A percentile compares a stretch with the other conserved stretches of the same genome.
These are phyloP conservation scores for Pseudognaphalium luteoalbum DNA, from an alignment of 129 eudicot genomes.

Conservation along the genomic window DNA sequence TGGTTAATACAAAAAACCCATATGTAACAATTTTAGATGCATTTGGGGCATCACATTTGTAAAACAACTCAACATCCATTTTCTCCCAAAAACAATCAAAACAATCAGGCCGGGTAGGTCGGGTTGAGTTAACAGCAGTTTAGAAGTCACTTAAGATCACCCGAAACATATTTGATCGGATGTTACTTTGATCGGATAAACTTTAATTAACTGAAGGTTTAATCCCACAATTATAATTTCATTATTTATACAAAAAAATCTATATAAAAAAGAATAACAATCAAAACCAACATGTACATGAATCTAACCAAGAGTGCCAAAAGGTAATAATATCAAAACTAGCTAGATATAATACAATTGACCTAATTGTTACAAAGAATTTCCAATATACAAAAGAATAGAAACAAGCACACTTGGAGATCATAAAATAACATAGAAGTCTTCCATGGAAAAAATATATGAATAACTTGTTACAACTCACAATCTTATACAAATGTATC, in stretches of 20 bases:
- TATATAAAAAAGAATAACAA: neutral
- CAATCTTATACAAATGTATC: constrained; percentile 19
- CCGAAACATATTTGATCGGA: neutral
- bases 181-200: neutral
- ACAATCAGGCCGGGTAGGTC: too few relatives aligned
- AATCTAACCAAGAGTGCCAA: constrained; percentile 12
- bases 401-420: constrained; percentile 24
- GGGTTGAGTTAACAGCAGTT: too few relatives aligned
- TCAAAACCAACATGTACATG: constrained; percentile 19
- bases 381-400: constrained; percentile 35
- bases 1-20: too few relatives aligned
- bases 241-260: neutral
- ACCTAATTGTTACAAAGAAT: constrained; percentile 31
- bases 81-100: too few relatives aligned
- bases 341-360: constrained; percentile 23
- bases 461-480: neutral
- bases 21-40: too few relatives aligned
- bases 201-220: neutral
- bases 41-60: too few relatives aligned
- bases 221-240: neutral
- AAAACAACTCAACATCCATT: too few relatives aligned
- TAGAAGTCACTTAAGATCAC: too few relatives aligned
- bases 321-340: constrained; percentile 16
- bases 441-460: constrained; percentile 2
- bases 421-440: neutral